A percentile compares a stretch with the other conserved stretches of the same genome.
These are phyloP conservation scores for Irpex sp. DNA, from an alignment of 1,284 basidiomycete genomes.

Conservation along the genomic window DNA sequence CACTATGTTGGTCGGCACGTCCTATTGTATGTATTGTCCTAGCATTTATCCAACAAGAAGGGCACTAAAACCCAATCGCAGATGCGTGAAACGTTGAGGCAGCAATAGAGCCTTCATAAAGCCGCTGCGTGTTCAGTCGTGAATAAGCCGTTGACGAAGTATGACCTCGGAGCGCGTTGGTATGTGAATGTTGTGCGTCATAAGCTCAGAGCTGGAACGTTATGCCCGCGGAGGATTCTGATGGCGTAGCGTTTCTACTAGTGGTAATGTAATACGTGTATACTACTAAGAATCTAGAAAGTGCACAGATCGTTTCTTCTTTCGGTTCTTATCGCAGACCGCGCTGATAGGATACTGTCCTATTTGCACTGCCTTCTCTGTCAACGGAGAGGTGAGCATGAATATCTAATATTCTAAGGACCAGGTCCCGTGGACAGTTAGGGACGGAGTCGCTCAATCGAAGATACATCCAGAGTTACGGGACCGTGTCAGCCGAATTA, in stretches of 20 bases:
- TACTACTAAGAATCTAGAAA: not conserved
- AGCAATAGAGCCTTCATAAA: not conserved
- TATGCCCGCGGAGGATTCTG: not conserved
- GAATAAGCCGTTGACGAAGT: not conserved
- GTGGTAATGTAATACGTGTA: slow-evolving; percentile 1
- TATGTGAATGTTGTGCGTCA: not conserved
- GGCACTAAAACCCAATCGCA: not conserved
- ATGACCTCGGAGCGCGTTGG: not conserved
- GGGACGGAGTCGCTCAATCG: not conserved
- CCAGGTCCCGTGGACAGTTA: not conserved
- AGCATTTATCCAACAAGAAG: not conserved
- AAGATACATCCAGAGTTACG: not conserved
- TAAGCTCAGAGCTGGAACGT: not conserved
- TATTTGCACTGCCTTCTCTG: not conserved
- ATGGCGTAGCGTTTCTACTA: not conserved
- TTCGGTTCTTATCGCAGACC: not conserved
- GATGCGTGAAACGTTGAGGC: not conserved
- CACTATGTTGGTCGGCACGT: slow-evolving; percentile 87
- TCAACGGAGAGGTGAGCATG: not conserved
- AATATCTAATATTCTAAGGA: not conserved
- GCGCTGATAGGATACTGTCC: not conserved
- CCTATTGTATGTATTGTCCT: slow-evolving; percentile 66
- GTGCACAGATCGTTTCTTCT: not conserved
- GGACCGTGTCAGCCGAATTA: not conserved
- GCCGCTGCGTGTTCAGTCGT: not conserved